phyloP scores from a whole-genome alignment of 2,329 filamentous ascomycete genomes.

The Harringtonia lauricola region DNA sequence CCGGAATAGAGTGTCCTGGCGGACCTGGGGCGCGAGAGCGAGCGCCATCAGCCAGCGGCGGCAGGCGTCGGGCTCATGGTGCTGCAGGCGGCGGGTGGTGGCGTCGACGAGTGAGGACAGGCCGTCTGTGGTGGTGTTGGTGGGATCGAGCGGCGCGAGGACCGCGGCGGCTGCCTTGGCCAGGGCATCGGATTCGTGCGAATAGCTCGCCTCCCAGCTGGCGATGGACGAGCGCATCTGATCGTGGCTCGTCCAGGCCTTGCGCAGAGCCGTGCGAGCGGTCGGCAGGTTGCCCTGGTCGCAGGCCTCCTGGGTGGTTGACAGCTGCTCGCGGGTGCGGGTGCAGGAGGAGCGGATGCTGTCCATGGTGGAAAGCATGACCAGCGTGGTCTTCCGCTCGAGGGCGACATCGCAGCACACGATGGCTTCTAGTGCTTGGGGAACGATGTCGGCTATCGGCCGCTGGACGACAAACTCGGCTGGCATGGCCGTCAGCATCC shows the following conservation, averaged over 20 bases:
- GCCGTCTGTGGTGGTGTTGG: too few species aligned
- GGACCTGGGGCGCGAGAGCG: constrained; percentile 11
- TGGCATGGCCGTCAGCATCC: constrained; percentile 5
- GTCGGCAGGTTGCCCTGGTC: too few species aligned
- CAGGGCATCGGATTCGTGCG: background rate
- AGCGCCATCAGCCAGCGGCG: constrained; percentile 10
- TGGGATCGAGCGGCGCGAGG: background rate
- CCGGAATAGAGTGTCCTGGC: constrained; percentile 9
- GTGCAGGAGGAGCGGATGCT: too few species aligned
- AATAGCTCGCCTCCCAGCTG: too few species aligned
- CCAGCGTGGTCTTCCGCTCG: too few species aligned
- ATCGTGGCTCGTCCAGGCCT: too few species aligned
- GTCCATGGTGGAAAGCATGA: too few species aligned
- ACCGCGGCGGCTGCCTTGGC: background rate
- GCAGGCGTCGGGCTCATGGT: background rate
- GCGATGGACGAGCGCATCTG: too few species aligned
- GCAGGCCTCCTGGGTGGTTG: too few species aligned
- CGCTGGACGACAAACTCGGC: constrained; percentile 1
- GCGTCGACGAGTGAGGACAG: background rate
- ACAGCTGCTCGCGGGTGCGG: too few species aligned
- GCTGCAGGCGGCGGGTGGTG: background rate
- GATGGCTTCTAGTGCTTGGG: background rate
- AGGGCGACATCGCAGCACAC: background rate
- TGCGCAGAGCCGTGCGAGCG: too few species aligned
- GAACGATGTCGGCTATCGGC: background rate